Evolutionary conservation across 2,329 filamentous ascomycete species (phyloP).

Genomic region (Leptosphaerulina australis): DNA sequence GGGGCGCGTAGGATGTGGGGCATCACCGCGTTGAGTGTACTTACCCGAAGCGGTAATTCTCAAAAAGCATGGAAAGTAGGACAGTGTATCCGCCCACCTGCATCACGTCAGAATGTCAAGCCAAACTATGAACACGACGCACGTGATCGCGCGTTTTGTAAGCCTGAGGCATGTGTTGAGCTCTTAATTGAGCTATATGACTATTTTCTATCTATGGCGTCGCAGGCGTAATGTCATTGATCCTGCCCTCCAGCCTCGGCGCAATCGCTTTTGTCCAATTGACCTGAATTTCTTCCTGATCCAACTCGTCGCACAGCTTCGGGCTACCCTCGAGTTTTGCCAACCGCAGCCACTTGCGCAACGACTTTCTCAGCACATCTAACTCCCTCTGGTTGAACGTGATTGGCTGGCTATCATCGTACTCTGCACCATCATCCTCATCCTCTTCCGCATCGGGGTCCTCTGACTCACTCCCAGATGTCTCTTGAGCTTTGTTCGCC

Average conservation of each 20-base stretch:
- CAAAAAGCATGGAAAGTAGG: conserved; percentile 7
- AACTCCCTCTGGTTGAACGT: conserved; percentile 51
- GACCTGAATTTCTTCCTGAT: conserved; percentile 64
- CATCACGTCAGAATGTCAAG: conserved; percentile 4
- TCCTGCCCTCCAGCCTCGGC: conserved; percentile 78
- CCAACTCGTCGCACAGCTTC: conserved; percentile 60
- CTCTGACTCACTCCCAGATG: conserved; percentile 31
- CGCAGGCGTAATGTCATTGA: conserved; percentile 49
- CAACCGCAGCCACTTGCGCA: conserved; percentile 73
- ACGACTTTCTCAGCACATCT: conserved; percentile 70
- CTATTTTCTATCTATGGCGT: neutral
- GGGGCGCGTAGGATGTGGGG: neutral
- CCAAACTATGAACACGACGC: neutral
- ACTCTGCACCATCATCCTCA: conserved; percentile 48
- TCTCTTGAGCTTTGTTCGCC: conserved; percentile 13
- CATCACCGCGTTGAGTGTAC: neutral
- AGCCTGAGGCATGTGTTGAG: neutral
- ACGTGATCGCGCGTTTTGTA: conserved; percentile 13
- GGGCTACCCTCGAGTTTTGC: conserved; percentile 64
- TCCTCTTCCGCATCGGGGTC: conserved; percentile 48
- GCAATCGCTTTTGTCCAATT: conserved; percentile 83
- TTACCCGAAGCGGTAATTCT: conserved; percentile 7
- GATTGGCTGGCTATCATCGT: conserved; percentile 54
- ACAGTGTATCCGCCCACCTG: conserved; percentile 9
- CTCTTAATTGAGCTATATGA: neutral